Percentiles rank a stretch among this genome's conserved stretches.
Evolutionary conservation across 352 stramenopile species (phyloP).

Genomic region (Blastocystis sp.): DNA sequence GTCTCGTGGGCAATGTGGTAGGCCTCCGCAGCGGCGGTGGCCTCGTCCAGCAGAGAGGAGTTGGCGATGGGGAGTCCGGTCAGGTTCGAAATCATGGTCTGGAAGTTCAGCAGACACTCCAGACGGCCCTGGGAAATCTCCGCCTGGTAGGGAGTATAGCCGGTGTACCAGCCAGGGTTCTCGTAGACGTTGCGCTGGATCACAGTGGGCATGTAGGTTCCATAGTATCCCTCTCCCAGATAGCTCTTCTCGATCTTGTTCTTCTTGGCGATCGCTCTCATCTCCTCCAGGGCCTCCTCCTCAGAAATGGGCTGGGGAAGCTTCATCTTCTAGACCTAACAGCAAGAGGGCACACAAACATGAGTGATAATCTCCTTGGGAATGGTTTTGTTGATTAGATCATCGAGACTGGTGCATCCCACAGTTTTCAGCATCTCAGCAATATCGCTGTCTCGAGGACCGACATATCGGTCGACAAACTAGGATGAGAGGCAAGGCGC

Average conservation of each 20-base stretch:
- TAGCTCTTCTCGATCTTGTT: constrained; percentile 90
- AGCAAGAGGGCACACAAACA: not conserved
- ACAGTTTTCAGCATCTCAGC: constrained; percentile 84
- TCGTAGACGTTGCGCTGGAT: constrained; percentile 94
- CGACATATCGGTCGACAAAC: constrained; percentile 69
- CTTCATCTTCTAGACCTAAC: constrained; percentile 67
- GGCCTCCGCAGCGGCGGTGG: constrained; percentile 92
- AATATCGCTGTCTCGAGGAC: constrained; percentile 78
- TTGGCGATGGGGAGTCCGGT: constrained; percentile 92
- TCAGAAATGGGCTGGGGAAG: constrained; percentile 66
- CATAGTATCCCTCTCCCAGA: constrained; percentile 96
- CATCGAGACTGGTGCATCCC: constrained; percentile 84
- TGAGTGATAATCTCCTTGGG: constrained; percentile 78
- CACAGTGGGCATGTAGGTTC: constrained; percentile 86
- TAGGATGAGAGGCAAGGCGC: not conserved
- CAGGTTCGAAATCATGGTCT: constrained; percentile 91
- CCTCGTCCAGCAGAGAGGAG: constrained; percentile 93
- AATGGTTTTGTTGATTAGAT: constrained; percentile 87
- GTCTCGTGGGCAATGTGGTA: constrained; percentile 89
- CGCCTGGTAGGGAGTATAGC: constrained; percentile 91
- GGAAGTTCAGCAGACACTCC: constrained; percentile 98
- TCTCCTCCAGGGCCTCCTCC: constrained; percentile 53
- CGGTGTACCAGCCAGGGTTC: constrained; percentile 98
- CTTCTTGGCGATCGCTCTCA: constrained; percentile 78
- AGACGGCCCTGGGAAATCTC: constrained; percentile 97